Base-by-base conservation (phyloP, 331 rosid species). In the Cydonia oblonga region DNA sequence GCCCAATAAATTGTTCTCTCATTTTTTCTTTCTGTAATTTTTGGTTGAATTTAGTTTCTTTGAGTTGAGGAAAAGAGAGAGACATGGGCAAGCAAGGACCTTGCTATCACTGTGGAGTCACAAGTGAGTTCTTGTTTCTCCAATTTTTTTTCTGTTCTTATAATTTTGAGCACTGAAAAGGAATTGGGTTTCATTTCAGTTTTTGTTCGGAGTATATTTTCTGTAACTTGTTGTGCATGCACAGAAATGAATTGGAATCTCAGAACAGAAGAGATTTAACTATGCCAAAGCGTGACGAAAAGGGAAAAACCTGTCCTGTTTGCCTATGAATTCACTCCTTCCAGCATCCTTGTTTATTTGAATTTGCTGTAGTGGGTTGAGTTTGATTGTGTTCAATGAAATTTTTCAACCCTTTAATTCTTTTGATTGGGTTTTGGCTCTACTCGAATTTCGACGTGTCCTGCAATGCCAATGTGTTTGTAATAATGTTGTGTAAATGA, bases 51-150 rank as follows among this genome's bases (percentile, higher is more conserved):
- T 49, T 49, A 16, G 9, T 6, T 49, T 16, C 16, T 16, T 49
- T 49, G 9, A 49, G 54, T 49, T 49, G 54, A 71, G 83, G 79
- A 79, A 84, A 84, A 84, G 78, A 75, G 81, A 77, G 83, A 88
- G 84, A 76, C 75, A 95, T 95, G 99, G 99, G 93, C 77, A 95
- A 95, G 81, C 96, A 95, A 70, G 99, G 99, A 10, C 99, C 99
- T 84, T 95, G 99, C 90, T 83, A 85, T 90, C 99, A 95, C 97
- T 95, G 99, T 91, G 97, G 97, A 90, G 99, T 95, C 84, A 87
- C 97, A 80, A 95, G 99, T 95, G 97, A 95, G 99, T 92, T 90
- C 82, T 91, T 91, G 96, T 88, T 87, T 84, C 90, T 83, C 96
- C 92, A 80, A 80, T 76, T 70, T 75, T 51, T 3, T 9, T 15